A percentile compares a stretch with the other conserved stretches of the same genome.
phyloP scores from a whole-genome alignment of 441 rosid genomes.

The Oxalis stricta region DNA sequence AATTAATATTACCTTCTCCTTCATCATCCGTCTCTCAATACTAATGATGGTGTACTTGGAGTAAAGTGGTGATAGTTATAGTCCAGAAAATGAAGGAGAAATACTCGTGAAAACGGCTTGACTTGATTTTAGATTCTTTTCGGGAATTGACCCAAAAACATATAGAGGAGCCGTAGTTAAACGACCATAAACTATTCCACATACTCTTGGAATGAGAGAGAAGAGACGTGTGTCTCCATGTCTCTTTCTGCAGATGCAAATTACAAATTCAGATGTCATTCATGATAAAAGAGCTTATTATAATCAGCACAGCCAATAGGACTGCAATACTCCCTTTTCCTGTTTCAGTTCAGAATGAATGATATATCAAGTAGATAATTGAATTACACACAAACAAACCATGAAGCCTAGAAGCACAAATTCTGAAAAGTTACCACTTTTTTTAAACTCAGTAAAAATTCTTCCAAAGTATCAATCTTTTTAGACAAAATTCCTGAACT shows the following conservation, averaged over 20 bases:
- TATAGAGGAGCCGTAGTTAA: conserved; percentile 44
- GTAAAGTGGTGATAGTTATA: conserved; percentile 29
- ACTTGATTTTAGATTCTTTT: conserved; percentile 20
- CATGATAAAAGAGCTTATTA: neutral
- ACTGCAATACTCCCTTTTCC: neutral
- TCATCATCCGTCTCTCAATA: conserved; percentile 41
- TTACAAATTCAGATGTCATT: conserved; percentile 2
- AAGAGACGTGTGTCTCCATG: conserved; percentile 35
- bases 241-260: conserved; percentile 28
- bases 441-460: too few relatives aligned
- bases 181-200: conserved; percentile 53
- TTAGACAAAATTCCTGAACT: too few relatives aligned
- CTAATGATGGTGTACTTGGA: conserved; percentile 43
- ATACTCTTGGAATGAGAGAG: conserved; percentile 45
- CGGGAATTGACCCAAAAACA: conserved; percentile 32
- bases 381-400: too few relatives aligned
- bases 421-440: too few relatives aligned
- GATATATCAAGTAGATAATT: too few relatives aligned
- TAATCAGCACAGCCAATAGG: too few relatives aligned
- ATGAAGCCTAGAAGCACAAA: too few relatives aligned
- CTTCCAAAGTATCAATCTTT: too few relatives aligned
- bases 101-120: conserved; percentile 27
- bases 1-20: conserved; percentile 38
- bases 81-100: conserved; percentile 62
- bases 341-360: too few relatives aligned